Base-by-base conservation (phyloP, 2,329 filamentous ascomycete species). In the Harringtonia aguacate region DNA sequence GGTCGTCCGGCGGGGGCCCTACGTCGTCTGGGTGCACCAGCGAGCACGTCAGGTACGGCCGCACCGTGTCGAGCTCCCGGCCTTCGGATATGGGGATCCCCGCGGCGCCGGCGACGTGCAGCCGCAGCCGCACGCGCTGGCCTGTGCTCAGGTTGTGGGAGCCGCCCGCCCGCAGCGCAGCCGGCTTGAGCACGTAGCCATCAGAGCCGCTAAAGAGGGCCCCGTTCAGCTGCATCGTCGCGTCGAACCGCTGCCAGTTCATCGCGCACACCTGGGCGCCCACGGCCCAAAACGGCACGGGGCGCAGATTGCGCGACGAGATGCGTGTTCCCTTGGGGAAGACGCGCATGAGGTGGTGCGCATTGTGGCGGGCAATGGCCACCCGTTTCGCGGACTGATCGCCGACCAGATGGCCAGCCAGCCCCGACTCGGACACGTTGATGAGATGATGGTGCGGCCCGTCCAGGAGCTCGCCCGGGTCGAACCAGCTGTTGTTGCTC, bases 181-280 rank as follows among this genome's bases (percentile, higher is more conserved):
- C 60, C 1, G 89, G 88, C 62, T 95, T 95, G 49, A 92, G 70
- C 3, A 88, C 79, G 84, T 86, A 95, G 35, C 89, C 89, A 36
- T 77, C 68, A 42, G 84, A 83, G 13, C 79, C 85, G 30, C 87
- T 85, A 59, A 97, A 98, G 90, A 98, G 97, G 57, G 86, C 92
- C 56, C 94, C 84, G 58, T 97, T 95, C 59, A 98, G 77, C 70
- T 97, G 92, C 76, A 95, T 94, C 33, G 86, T 86, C 45, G 92
- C 79, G 58, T 97, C 90, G 53, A 89, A 84, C 4, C 84, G 90
- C 62, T 98, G 90, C 90, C 92, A 95, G 60, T 98, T 98, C 61
- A 95, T 74, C 20, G 90, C 90, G 5, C 86, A 88, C 89, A 98
- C 95, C 62, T 98, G 90, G n/a, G 95, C 89, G 28, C 92, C 90